Percentiles rank a stretch among this genome's conserved stretches.
Conservation (phyloP, 2,329 filamentous ascomycete species). For the Malbranchea cinnamomea region DNA sequence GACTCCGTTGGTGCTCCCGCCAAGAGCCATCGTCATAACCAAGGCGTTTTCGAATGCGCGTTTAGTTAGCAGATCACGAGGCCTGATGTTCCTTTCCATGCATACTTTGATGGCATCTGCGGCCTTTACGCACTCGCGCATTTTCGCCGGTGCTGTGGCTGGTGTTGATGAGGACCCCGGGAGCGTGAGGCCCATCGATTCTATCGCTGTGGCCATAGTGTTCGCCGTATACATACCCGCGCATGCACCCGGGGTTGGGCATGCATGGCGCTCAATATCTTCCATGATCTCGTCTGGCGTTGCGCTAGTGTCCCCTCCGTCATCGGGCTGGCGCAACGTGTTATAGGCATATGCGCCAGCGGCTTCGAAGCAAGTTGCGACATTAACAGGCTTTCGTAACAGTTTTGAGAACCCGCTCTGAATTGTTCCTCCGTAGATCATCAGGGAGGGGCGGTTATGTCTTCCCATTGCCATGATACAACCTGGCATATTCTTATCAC, state of each 20-base stretch:
- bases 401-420: slow-evolving; percentile 69
- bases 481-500: slow-evolving; percentile 97
- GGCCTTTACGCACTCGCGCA: slow-evolving; percentile 69
- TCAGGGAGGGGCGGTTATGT: slow-evolving; percentile 81
- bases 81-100: slow-evolving; percentile 70
- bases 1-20: slow-evolving; percentile 77
- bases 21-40: slow-evolving; percentile 82
- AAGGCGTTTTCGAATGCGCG: slow-evolving; percentile 76
- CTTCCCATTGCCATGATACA: slow-evolving; percentile 80
- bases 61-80: slow-evolving; percentile 65
- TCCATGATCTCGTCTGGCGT: slow-evolving; percentile 65
- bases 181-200: slow-evolving; percentile 71
- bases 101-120: slow-evolving; percentile 64
- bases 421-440: slow-evolving; percentile 92
- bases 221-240: slow-evolving; percentile 93
- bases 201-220: slow-evolving; percentile 82
- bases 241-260: slow-evolving; percentile 64
- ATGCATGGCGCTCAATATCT: slow-evolving; percentile 67
- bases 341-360: slow-evolving; percentile 70
- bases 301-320: slow-evolving; percentile 46
- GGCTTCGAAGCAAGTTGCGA: slow-evolving; percentile 78
- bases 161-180: slow-evolving; percentile 76
- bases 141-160: slow-evolving; percentile 66
- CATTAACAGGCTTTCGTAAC: slow-evolving; percentile 67
- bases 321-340: slow-evolving; percentile 54